Conservation (phyloP, 148 eudicot genomes). For the Pouteria glomerata region DNA sequence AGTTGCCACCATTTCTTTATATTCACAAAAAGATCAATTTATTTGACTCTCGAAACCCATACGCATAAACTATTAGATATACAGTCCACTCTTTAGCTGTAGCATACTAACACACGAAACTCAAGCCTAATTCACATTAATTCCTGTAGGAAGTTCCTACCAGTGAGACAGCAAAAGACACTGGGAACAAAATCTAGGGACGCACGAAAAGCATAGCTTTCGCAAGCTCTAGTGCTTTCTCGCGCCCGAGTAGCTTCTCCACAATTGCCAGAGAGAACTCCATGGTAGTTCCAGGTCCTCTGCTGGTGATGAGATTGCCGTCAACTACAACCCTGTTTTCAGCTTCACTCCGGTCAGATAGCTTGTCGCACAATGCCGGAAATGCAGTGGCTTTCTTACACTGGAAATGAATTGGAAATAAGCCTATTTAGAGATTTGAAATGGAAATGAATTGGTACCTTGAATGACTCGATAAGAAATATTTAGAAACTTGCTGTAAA, state of each 20-base stretch:
- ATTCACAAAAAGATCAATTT: too few species aligned
- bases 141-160: too few species aligned
- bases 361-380: conserved; percentile 86
- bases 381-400: conserved; percentile 93
- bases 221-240: conserved; percentile 71
- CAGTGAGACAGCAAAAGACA: too few species aligned
- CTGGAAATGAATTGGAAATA: conserved; percentile 34
- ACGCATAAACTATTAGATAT: too few species aligned
- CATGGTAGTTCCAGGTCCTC: conserved; percentile 91
- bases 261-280: conserved; percentile 81
- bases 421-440: too few species aligned
- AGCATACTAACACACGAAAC: too few species aligned
- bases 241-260: conserved; percentile 72
- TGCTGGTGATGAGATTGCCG: conserved; percentile 92
- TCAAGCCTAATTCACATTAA: too few species aligned
- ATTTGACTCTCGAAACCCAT: too few species aligned
- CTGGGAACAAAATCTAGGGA: too few species aligned
- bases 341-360: conserved; percentile 65
- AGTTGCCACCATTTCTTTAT: too few species aligned
- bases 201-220: conserved; percentile 62
- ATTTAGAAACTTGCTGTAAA: not conserved
- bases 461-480: not conserved
- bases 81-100: too few species aligned
- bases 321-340: conserved; percentile 87
- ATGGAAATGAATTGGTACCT: not conserved